A percentile compares a stretch with the other conserved stretches of the same genome.
Conservation (phyloP, 2,329 filamentous ascomycete species). For the Anthostomella pinea region DNA sequence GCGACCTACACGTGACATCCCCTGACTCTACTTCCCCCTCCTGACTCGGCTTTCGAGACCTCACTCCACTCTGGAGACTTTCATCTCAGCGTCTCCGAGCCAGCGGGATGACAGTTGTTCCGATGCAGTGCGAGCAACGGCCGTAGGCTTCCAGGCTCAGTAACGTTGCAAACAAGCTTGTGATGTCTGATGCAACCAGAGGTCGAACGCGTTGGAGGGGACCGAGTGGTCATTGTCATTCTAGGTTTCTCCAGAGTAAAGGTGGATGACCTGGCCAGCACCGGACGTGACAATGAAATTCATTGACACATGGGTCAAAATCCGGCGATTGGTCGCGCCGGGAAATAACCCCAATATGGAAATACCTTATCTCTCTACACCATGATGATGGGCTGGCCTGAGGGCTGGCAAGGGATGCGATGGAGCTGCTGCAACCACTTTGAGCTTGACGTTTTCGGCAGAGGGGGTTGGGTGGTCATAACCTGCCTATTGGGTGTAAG, state of each 20-base stretch:
- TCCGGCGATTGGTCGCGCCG: constrained; percentile 15
- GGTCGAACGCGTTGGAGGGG: constrained; percentile 6
- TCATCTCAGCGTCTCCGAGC: constrained; percentile 4
- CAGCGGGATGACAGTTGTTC: constrained; percentile 4
- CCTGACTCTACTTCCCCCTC: no score
- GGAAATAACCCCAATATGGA: constrained; percentile 23
- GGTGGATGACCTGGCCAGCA: constrained; percentile 12
- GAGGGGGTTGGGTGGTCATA: no score
- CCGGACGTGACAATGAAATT: constrained; percentile 14
- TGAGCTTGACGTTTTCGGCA: constrained; percentile 11
- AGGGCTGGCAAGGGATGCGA: no score
- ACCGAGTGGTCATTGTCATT: constrained; percentile 14
- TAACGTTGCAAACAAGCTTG: constrained; percentile 21
- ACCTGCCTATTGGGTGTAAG: constrained; percentile 4
- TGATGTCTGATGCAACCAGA: constrained; percentile 17
- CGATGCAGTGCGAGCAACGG: constrained; percentile 4
- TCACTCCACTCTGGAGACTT: constrained; percentile 1
- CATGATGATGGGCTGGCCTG: no score
- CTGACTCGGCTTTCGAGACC: no score
- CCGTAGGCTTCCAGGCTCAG: constrained; percentile 10
- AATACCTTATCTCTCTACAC: constrained; percentile 27
- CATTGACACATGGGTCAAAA: constrained; percentile 11
- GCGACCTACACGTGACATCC: no score
- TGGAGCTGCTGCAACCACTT: constrained; percentile 14
- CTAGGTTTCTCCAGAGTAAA: constrained; percentile 7